Percentiles rank a stretch among this genome's conserved stretches.
phyloP scores from a whole-genome alignment of 305 asterid species.

The Fraxinus baroniana region DNA sequence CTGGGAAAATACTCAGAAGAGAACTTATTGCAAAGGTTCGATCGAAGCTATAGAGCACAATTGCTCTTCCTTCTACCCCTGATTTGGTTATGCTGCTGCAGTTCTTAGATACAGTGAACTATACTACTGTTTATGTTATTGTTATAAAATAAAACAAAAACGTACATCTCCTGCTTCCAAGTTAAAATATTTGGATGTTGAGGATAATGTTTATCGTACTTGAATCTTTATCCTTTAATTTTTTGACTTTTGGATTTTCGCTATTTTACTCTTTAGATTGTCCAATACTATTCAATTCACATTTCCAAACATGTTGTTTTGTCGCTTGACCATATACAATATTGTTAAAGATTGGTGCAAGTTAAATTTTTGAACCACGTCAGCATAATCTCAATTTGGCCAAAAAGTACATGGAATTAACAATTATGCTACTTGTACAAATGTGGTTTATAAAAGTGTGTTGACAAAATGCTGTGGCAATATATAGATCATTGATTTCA shows the following conservation, averaged over 20 bases:
- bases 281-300: background rate
- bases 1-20: slow-evolving; percentile 87
- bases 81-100: background rate
- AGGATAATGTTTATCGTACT: background rate
- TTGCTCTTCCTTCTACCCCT: background rate
- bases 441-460: too few relatives aligned
- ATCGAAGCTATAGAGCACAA: slow-evolving; percentile 42
- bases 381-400: background rate
- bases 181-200: background rate
- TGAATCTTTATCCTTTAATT: background rate
- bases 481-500: too few relatives aligned
- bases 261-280: background rate
- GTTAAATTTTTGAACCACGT: background rate
- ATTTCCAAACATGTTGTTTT: background rate
- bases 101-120: background rate
- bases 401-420: too few relatives aligned
- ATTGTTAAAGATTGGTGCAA: background rate
- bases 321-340: background rate
- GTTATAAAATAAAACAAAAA: background rate
- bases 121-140: background rate
- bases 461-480: too few relatives aligned
- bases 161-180: background rate
- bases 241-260: background rate
- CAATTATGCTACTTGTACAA: too few relatives aligned
- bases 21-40: slow-evolving; percentile 75